A percentile compares a stretch with the other conserved stretches of the same genome.
These are phyloP conservation scores for Sporodiniella umbellata DNA, from an alignment of 371 early-diverging fungal genomes.

Conservation along the genomic window DNA sequence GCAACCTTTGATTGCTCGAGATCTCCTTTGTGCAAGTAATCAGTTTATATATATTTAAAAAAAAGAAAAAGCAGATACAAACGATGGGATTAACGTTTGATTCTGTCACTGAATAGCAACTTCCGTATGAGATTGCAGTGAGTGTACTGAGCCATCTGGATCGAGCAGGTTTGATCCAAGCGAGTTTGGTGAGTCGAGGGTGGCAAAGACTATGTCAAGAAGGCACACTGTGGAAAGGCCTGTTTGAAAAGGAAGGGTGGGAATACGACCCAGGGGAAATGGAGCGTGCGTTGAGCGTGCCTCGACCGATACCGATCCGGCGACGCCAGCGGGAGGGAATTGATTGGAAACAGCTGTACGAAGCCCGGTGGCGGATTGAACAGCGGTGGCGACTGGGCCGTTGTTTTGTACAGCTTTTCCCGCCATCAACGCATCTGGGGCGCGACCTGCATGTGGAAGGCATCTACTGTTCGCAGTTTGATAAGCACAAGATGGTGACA, in stretches of 20 bases:
- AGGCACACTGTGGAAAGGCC: constrained; percentile 59
- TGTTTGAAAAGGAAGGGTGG: constrained; percentile 56
- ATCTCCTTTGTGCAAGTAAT: constrained; percentile 50
- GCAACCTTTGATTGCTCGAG: constrained; percentile 57
- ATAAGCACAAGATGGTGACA: constrained; percentile 75
- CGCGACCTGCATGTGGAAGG: constrained; percentile 81
- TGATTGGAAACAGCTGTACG: constrained; percentile 34
- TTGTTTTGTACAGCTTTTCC: constrained; percentile 42
- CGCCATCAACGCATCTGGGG: constrained; percentile 45
- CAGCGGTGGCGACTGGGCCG: constrained; percentile 30
- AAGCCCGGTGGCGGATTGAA: constrained; percentile 32
- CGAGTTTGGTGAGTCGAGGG: constrained; percentile 54
- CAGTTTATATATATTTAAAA: background rate
- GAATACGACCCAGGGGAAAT: constrained; percentile 47
- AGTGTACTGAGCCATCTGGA: constrained; percentile 59
- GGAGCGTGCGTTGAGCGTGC: constrained; percentile 37
- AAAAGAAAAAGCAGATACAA: background rate
- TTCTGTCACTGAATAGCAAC: constrained; percentile 26
- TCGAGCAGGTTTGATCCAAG: constrained; percentile 37
- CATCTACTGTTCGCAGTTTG: constrained; percentile 94
- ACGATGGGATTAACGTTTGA: background rate
- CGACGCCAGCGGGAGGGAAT: constrained; percentile 1
- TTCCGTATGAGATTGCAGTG: constrained; percentile 63
- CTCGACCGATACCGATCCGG: constrained; percentile 21
- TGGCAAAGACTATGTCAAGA: constrained; percentile 64